These are phyloP conservation scores for Yarrowia osloensis DNA, from an alignment of 805 yeast species.

Conservation along the genomic window DNA sequence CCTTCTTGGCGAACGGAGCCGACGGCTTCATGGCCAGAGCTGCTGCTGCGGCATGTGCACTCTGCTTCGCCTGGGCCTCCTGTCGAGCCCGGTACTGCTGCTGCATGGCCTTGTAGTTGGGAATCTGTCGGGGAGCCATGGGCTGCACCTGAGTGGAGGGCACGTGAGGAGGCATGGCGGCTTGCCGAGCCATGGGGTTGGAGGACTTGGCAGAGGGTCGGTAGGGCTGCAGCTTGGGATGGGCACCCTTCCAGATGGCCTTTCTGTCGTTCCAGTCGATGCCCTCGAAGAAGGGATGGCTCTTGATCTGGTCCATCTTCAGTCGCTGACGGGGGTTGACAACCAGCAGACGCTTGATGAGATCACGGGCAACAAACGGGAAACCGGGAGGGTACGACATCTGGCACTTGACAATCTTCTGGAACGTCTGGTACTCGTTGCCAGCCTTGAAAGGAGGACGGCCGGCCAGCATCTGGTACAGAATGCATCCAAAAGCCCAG, in stretches of 20 bases:
- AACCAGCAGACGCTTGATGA: slow-evolving; percentile 66
- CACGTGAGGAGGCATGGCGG: slow-evolving; percentile 21
- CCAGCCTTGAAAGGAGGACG: slow-evolving; percentile 86
- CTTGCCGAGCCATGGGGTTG: slow-evolving; percentile 30
- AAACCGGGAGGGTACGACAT: slow-evolving; percentile 70
- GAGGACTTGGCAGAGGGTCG: slow-evolving; percentile 41
- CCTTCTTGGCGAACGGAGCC: slow-evolving; percentile 22
- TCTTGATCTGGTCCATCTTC: slow-evolving; percentile 57
- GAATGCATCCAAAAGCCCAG: slow-evolving; percentile 94
- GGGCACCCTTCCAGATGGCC: slow-evolving; percentile 65
- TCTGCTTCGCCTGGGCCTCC: slow-evolving; percentile 27
- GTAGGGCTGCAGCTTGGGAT: slow-evolving; percentile 71
- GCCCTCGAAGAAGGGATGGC: slow-evolving; percentile 69
- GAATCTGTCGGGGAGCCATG: slow-evolving; percentile 28
- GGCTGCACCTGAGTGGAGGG: slow-evolving; percentile 17
- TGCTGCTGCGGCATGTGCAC: slow-evolving; percentile 24
- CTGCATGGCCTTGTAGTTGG: slow-evolving; percentile 32
- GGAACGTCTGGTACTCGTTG: slow-evolving; percentile 84
- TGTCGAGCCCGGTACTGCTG: slow-evolving; percentile 29
- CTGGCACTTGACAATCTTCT: slow-evolving; percentile 76
- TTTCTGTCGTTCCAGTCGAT: slow-evolving; percentile 72
- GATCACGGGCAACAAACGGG: slow-evolving; percentile 63
- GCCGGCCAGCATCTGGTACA: slow-evolving; percentile 81
- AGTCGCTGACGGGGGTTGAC: slow-evolving; percentile 71
- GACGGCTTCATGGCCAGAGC: slow-evolving; percentile 31